Evolutionary conservation across 208 protist species (phyloP).

Genomic region (Leishmania tarentolae): DNA sequence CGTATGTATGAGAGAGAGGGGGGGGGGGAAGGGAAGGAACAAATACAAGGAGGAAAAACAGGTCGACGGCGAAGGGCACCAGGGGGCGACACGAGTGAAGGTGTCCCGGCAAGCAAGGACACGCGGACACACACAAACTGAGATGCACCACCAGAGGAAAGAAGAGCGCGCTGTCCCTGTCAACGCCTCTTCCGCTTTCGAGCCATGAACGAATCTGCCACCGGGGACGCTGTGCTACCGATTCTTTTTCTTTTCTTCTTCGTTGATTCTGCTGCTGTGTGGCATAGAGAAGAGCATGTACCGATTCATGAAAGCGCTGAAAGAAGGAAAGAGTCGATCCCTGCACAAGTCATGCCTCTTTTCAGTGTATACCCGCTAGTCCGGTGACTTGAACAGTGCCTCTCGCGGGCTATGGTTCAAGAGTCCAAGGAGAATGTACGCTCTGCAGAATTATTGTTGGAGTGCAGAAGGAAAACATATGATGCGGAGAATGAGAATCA

Average conservation of each 20-base stretch:
- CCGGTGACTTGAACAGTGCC: neutral
- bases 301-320: neutral
- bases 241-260: neutral
- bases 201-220: neutral
- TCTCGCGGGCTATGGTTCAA: neutral
- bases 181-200: neutral
- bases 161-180: neutral
- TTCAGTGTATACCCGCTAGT: neutral
- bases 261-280: neutral
- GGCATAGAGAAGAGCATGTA: neutral
- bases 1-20: no score
- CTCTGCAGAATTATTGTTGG: neutral
- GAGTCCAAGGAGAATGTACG: neutral
- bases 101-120: no score
- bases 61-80: neutral
- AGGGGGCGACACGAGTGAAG: neutral
- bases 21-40: neutral
- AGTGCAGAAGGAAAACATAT: neutral
- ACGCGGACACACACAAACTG: neutral
- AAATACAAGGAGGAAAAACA: no score
- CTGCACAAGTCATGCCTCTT: neutral
- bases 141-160: neutral
- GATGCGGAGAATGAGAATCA: neutral
- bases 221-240: no score
- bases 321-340: neutral